Evolutionary conservation across 331 rosid genomes (phyloP), one percentile per base, ranked within the genome.

Genomic region (Arachis monticola): DNA sequence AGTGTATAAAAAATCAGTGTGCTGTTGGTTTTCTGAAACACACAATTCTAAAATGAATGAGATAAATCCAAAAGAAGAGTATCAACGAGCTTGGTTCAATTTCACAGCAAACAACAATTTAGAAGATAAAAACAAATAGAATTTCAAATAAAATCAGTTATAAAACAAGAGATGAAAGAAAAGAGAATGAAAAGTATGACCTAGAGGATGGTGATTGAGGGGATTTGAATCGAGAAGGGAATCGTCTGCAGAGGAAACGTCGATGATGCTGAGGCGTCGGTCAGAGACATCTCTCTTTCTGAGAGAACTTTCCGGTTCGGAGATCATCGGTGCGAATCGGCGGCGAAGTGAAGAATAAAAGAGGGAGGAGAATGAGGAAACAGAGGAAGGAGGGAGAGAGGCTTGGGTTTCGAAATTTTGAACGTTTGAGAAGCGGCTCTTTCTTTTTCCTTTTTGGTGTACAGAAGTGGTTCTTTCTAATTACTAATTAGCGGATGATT

Each of bases 191-290:
- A 66, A 71, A 30, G 7, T 35, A 12, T 27, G 59, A 88, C 91
- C 98, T 73, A 91, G 75, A 58, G 46, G 63, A 17, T 70, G 67
- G 44, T 46, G 72, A 61, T 40, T 31, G 76, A 67, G 53, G 41
- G 77, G 40, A 35, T 69, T 84, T 64, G 44, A 40, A 32, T 69
- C 80, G 78, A 93, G 69, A 52, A 95, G 99, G 4, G 97, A 95
- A 81, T 95, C 99, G 59, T 95, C 99, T 27, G 96, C 99, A 11
- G 94, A 85, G 0, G 93, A 88, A 64, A 95, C 75, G 60, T 95
- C 99, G 82, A 95, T 88, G 72, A 95, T 88, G 66, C 97, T 92
- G 61, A 92, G 99, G 22, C 98, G 92, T 27, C 95, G 84, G 50
- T 70, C 67, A 32, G 81, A 88, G 71, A 64, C 78, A 7, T 64